Conservation (phyloP, 2,329 filamentous ascomycete species). For the Lecanosticta acicola region DNA sequence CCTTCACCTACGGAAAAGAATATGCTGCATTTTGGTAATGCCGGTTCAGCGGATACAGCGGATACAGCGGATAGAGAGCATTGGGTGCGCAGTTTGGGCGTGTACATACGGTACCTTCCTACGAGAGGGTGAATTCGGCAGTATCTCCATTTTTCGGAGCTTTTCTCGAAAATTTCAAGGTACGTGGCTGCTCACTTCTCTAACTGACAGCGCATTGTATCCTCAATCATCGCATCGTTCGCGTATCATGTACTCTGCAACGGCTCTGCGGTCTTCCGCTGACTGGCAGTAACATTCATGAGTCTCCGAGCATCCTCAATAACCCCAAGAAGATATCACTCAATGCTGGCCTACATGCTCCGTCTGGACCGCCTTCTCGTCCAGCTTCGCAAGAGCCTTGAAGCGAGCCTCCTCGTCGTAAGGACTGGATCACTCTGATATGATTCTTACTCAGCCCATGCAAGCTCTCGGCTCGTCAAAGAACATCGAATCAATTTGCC, state of each 20-base stretch:
- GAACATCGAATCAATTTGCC: slow-evolving; percentile 30
- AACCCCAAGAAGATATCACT: not conserved
- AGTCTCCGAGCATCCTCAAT: not conserved
- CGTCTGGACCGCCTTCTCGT: slow-evolving; percentile 9
- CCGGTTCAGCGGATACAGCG: no score
- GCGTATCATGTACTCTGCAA: no score
- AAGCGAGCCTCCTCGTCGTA: slow-evolving; percentile 21
- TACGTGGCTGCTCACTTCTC: not conserved
- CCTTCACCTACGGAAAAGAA: no score
- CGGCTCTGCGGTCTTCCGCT: no score
- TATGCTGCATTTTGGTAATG: no score
- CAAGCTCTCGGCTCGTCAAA: slow-evolving; percentile 28
- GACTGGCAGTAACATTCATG: no score
- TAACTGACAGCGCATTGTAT: no score
- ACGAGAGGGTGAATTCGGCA: not conserved
- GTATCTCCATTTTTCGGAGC: not conserved
- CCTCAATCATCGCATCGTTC: no score
- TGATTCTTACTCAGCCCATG: slow-evolving; percentile 32
- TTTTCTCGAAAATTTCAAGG: not conserved
- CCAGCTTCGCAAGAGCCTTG: slow-evolving; percentile 15
- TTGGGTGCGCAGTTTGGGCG: not conserved
- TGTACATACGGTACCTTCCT: not conserved
- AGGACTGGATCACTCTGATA: slow-evolving; percentile 15
- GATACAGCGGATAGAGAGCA: not conserved
- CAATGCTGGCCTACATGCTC: not conserved